Conservation (phyloP, 2,329 filamentous ascomycete species). For the Talaromyces atroroseus region DNA sequence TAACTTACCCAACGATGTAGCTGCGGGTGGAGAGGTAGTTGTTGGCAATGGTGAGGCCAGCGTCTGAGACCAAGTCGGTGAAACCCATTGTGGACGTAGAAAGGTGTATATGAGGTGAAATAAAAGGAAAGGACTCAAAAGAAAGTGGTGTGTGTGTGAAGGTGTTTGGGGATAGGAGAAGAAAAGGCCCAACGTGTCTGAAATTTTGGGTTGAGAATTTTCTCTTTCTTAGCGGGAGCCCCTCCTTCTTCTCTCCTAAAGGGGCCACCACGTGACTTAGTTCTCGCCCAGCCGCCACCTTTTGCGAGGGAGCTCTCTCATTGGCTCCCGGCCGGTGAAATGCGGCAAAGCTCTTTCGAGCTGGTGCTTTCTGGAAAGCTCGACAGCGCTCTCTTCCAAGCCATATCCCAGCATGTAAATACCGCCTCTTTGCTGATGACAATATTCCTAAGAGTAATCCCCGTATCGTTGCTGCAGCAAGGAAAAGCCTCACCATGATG, state of each 20-base stretch:
- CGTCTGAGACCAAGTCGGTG: conserved; percentile 59
- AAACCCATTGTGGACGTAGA: conserved; percentile 55
- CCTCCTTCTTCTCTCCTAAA: conserved; percentile 15
- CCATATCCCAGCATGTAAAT: background rate
- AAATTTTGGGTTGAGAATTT: conserved; percentile 19
- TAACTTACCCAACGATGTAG: conserved; percentile 76
- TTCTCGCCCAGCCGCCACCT: conserved; percentile 5
- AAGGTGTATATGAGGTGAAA: conserved; percentile 15
- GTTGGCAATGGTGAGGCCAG: conserved; percentile 55
- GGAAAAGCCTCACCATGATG: conserved; percentile 19
- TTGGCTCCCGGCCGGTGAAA: background rate
- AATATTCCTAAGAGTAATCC: background rate
- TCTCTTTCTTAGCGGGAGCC: conserved; percentile 20
- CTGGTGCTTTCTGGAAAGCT: conserved; percentile 30
- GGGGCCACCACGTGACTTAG: conserved; percentile 25
- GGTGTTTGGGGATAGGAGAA: conserved; percentile 22
- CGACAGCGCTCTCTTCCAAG: conserved; percentile 10
- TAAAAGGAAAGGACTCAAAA: conserved; percentile 13
- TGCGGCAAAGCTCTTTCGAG: background rate
- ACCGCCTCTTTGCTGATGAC: background rate
- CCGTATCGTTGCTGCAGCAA: background rate
- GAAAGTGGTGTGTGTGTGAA: conserved; percentile 17
- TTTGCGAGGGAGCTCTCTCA: background rate
- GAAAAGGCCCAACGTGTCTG: conserved; percentile 25
- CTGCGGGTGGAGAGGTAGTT: conserved; percentile 55